These are phyloP conservation scores for Taphrina pruni DNA, from an alignment of 1,139 yeast species.

Conservation along the genomic window DNA sequence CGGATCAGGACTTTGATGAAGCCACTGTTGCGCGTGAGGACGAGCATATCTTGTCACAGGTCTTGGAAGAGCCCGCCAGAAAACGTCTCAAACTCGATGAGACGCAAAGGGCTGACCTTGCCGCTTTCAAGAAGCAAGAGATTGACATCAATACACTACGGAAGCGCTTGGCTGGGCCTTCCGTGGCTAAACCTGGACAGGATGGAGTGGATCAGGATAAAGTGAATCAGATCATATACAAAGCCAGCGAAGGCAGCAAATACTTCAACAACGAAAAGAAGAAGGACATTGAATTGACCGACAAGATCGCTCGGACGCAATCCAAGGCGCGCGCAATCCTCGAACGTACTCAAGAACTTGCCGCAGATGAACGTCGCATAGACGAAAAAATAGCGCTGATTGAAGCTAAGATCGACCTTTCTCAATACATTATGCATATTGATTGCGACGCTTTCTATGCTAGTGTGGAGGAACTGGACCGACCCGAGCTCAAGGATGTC, in stretches of 20 bases:
- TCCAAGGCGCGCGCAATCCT: conserved; percentile 40
- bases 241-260: conserved; percentile 47
- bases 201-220: conserved; percentile 47
- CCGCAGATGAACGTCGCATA: conserved; percentile 43
- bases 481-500: conserved; percentile 59
- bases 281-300: conserved; percentile 46
- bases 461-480: conserved; percentile 67
- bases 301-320: conserved; percentile 42
- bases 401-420: conserved; percentile 45
- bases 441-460: conserved; percentile 89
- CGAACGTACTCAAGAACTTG: conserved; percentile 42
- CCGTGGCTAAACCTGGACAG: conserved; percentile 47
- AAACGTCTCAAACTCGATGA: conserved; percentile 29
- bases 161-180: conserved; percentile 47
- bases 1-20: conserved; percentile 20
- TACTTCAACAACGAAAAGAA: conserved; percentile 47
- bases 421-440: conserved; percentile 63
- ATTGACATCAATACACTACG: conserved; percentile 42
- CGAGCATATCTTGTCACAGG: conserved; percentile 21
- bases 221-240: conserved; percentile 46
- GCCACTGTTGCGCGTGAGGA: neutral
- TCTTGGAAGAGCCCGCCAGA: conserved; percentile 8
- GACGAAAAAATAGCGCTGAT: conserved; percentile 41
- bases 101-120: conserved; percentile 21
- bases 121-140: conserved; percentile 31